Percentiles rank a stretch among this genome's conserved stretches.
These are phyloP conservation scores for Paramecium primaurelia DNA, from an alignment of 73 alveolate species.

Conservation along the genomic window DNA sequence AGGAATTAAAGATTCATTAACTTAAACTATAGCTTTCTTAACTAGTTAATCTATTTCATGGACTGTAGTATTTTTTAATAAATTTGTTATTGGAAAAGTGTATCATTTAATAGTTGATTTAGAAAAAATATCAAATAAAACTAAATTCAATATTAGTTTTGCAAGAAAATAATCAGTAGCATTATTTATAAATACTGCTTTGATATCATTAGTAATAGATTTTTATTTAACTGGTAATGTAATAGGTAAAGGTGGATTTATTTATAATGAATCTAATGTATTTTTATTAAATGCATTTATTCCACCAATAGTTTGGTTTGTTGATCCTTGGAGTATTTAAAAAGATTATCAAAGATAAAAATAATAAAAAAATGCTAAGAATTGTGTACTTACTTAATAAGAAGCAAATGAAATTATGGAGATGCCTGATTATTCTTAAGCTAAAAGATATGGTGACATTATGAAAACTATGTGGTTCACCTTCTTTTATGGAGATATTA, in stretches of 20 bases:
- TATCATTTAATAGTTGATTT: slow-evolving; percentile 53
- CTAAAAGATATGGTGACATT: slow-evolving; percentile 61
- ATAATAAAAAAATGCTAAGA: slow-evolving; percentile 18
- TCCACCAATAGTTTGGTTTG: slow-evolving; percentile 57
- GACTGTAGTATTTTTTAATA: slow-evolving; percentile 46
- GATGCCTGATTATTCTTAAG: slow-evolving; percentile 56
- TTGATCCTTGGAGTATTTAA: slow-evolving; percentile 59
- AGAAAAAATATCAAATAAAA: slow-evolving; percentile 55
- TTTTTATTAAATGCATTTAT: slow-evolving; percentile 52
- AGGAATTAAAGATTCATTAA: neutral
- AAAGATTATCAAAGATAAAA: slow-evolving; percentile 43
- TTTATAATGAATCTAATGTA: slow-evolving; percentile 56
- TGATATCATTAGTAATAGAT: slow-evolving; percentile 51
- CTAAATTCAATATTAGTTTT: slow-evolving; percentile 50
- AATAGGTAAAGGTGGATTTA: slow-evolving; percentile 57
- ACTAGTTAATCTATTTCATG: slow-evolving; percentile 53
- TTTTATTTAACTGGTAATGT: slow-evolving; percentile 15
- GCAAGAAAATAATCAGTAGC: slow-evolving; percentile 50
- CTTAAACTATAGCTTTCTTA: slow-evolving; percentile 23
- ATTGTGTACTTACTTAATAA: slow-evolving; percentile 30
- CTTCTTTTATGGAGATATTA: slow-evolving; percentile 54
- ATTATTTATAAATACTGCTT: slow-evolving; percentile 53
- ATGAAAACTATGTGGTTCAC: slow-evolving; percentile 67
- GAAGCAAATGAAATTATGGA: slow-evolving; percentile 62
- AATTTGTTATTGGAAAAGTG: slow-evolving; percentile 47